These are phyloP conservation scores for Arctostaphylos glauca DNA, from an alignment of 148 eudicot species.

Conservation along the genomic window DNA sequence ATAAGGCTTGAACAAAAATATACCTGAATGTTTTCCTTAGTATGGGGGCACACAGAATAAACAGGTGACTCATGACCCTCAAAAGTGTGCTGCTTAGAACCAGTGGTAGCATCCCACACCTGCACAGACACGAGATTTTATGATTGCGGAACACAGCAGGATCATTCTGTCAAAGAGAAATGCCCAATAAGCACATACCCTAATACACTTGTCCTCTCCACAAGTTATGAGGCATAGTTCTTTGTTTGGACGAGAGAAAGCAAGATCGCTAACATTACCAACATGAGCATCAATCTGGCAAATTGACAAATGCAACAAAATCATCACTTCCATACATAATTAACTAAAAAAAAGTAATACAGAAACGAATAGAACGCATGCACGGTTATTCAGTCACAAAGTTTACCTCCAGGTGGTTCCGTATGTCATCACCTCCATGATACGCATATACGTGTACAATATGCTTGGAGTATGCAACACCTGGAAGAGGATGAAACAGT, in stretches of 20 bases:
- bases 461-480: slow-evolving; percentile 68
- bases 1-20: background rate
- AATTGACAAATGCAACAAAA: background rate
- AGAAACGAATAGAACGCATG: background rate
- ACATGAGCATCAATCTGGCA: slow-evolving; percentile 66
- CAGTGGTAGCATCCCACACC: slow-evolving; percentile 65
- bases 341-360: background rate
- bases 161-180: background rate
- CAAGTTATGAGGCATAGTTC: slow-evolving; percentile 57
- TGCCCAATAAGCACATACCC: slow-evolving; percentile 34
- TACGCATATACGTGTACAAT: slow-evolving; percentile 58
- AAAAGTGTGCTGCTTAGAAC: slow-evolving; percentile 42
- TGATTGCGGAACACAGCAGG: background rate
- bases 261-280: slow-evolving; percentile 60
- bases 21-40: slow-evolving; percentile 60
- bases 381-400: background rate
- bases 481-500: slow-evolving; percentile 28
- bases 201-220: slow-evolving; percentile 70
- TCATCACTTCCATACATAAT: background rate
- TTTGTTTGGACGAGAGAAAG: slow-evolving; percentile 49
- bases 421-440: slow-evolving; percentile 42
- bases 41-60: slow-evolving; percentile 62
- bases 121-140: slow-evolving; percentile 24
- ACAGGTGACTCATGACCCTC: slow-evolving; percentile 73
- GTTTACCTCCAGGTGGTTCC: slow-evolving; percentile 60